Base-by-base conservation (phyloP, 2,329 filamentous ascomycete species). In the Alternaria postmessia region DNA sequence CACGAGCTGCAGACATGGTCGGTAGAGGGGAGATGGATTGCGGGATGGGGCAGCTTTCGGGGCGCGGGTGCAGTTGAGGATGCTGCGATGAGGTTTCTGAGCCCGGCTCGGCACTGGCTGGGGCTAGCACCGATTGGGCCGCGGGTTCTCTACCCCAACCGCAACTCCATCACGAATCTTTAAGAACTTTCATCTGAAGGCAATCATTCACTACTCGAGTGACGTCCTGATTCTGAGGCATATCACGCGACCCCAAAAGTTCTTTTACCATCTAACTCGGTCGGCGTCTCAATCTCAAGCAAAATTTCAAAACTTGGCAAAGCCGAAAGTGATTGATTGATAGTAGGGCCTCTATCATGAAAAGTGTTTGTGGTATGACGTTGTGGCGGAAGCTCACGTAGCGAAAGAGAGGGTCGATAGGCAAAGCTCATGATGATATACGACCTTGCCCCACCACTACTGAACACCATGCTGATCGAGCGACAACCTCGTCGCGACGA, bases 1-100 rank as follows among this genome's bases (percentile, higher is more conserved):
- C 79, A 76, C 85, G 83, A 79, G 81, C 81, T 78, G 85, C 82
- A 78, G 86, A 78, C 86, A 88, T 88, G 69, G 75, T 80, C 75
- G 72, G 66, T 61, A 65, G 74, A 76, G 71, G 61, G 70, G 74
- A 76, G 75, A 78, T 76, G 75, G 68, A 64, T 74, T 70, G 67
- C 66, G 66, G 66, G 67, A 65, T 72, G 72, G 68, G 63, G 65
- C 66, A 68, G 65, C 65, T 66, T 62, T 34, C 57, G 62, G 67
- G 65, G 64, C 66, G 68, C 57, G 57, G 57, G 60, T 63, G 48
- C 51, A 51, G 62, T 53, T 66, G 64, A 65, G 57, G 64, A 63
- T 65, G 64, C 66, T 69, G 63, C 61, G 62, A 67, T 64, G 61
- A 67, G 66, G 64, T 66, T 68, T 69, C 66, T 66, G 58, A 61